Base-by-base conservation (phyloP, 2,329 filamentous ascomycete species). In the Pseudofabraea citricarpa region DNA sequence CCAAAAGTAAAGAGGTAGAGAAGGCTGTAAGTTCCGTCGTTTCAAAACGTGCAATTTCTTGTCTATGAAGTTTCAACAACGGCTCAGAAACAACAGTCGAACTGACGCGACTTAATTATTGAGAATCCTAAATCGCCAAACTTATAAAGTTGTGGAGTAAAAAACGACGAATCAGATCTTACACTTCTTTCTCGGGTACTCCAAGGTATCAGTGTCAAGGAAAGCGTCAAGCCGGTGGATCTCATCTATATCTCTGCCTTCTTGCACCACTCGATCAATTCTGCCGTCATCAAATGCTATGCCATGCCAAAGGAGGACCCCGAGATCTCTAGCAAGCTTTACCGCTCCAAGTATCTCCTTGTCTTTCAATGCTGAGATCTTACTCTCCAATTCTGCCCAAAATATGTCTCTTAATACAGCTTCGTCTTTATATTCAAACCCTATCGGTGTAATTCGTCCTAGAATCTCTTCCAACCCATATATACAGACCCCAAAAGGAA, bases 381-480 rank as follows among this genome's bases (percentile, higher is more conserved):
- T 60, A 0, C 67, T 63, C 2, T 69, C 53, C 5, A 62, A 50
- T 1, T 55, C 52, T 3, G 51, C 42, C 78, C 77, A 83, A 53
- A 83, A 83, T 1, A 65, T 10, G 0, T 43, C 41, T 16, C 77
- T 64, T 20, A 83, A 58, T 9, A 55, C 45, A 1, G 54, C 48
- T 6, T 71, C 72, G 22, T 70, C 60, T 39, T 69, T 72, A 48
- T 78, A 80, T 5, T 54, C 54, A 23, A 62, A 65, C 2, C 56
- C 52, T 5, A 43, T 45, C 3, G 51, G 24, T 8, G 53, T 57
- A n/a, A 71, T 55, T 44, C 66, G 63, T 1, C 79, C 77, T 1
- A 85, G 62, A 1, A 83, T 55, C 57, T 79, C 71, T 54, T 84
- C 79, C 0, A 83, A 58, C 0, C 79, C 79, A 51, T 82, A 83